These are phyloP conservation scores for Aspergillus nidulans DNA, from an alignment of 495 filamentous ascomycete genomes.

Conservation along the genomic window DNA sequence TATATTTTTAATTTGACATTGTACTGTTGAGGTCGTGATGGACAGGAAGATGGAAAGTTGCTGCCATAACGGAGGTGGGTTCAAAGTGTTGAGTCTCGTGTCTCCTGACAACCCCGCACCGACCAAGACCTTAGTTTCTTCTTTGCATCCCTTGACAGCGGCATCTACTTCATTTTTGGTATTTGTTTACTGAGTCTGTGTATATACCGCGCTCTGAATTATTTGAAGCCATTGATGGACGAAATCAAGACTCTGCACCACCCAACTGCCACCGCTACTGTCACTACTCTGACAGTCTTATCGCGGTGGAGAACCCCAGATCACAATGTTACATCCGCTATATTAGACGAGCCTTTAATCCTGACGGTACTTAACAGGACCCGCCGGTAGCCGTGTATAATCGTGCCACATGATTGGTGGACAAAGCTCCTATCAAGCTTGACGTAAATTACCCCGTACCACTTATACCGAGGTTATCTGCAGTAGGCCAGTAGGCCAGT, in stretches of 20 bases:
- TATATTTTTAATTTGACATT: neutral
- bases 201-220: too few relatives aligned
- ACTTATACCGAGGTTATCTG: neutral
- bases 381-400: neutral
- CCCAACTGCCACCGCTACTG: too few relatives aligned
- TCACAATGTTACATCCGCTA: constrained; percentile 8
- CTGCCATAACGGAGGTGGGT: too few relatives aligned
- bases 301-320: constrained; percentile 10
- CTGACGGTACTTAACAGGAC: neutral
- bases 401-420: neutral
- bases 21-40: neutral
- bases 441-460: neutral
- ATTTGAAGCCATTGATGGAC: too few relatives aligned
- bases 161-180: too few relatives aligned
- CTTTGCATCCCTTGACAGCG: neutral
- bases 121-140: neutral
- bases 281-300: neutral
- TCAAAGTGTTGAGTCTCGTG: neutral
- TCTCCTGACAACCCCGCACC: neutral
- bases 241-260: too few relatives aligned
- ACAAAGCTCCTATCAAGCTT: constrained; percentile 1
- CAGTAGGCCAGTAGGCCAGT: too few relatives aligned
- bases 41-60: neutral
- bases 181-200: too few relatives aligned
- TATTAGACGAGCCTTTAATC: neutral